Base-by-base conservation (phyloP, 495 filamentous ascomycete genomes). In the Lasiosphaeria miniovina region DNA sequence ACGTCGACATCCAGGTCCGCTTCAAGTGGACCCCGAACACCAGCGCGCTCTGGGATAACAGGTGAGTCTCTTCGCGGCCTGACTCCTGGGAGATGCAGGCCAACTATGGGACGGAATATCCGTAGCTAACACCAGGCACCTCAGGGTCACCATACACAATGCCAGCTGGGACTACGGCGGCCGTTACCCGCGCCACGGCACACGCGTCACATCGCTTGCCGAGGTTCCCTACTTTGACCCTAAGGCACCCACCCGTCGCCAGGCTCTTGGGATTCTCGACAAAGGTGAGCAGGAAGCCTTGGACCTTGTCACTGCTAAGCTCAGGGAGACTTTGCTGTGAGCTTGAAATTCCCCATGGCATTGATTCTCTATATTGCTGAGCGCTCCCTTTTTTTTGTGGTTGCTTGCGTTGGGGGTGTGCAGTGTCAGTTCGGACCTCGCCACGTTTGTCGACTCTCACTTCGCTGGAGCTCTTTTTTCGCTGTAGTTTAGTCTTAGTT, bases 101-200 rank as follows among this genome's bases (percentile, higher is more conserved):
- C 10, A 36, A 9, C 9, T 0, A 24, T 9, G 12, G n/a, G 51
- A 36, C 32, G 11, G 40, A 33, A 41, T 5, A 34, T 1, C 11
- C 11, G 12, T 17, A 1, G 32, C 35, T 55, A 3, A 55, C 52
- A 14, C 24, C 24, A 24, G 24, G 7, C 4, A 32, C 35, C 43
- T 8, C 51, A 86, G 86, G 48, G 85, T 88, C 48, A 87, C 84
- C 0, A 87, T 88, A 34, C 85, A 88, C 62, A 87, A 85, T 58
- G 85, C 84, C 1, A 84, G 78, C 65, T 88, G 84, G 84, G 86
- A 88, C 58, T 88, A 87, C 69, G 84, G 82, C 38, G 85, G 83
- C 12, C 77, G 74, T 9, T 72, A 88, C 66, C 84, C 84, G 0
- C 75, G 85, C 45, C 85, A 88, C 66, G 84, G 85, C 32, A 78